Evolutionary conservation across 2,329 filamentous ascomycete genomes (phyloP), one percentile per base, ranked within the genome.

Genomic region (Rhynchosporium graminicola): DNA sequence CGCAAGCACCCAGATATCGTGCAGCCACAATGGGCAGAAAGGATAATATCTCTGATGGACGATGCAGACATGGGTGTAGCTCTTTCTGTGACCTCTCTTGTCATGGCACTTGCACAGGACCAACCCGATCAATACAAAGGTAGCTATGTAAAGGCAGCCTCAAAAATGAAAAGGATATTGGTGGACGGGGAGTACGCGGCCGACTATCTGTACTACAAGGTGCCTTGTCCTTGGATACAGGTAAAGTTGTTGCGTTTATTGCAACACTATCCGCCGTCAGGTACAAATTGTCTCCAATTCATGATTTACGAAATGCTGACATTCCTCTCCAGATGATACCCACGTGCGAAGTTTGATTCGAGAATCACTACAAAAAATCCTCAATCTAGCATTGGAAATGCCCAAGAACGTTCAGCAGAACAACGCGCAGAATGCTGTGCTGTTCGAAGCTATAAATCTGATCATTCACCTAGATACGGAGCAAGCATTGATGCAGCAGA

Each of bases 381-480:
- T 99, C 74, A 92, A 97, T 71, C 82, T 91, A 43, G 94, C 95
- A 1, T 88, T 96, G 81, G 94, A 98, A 73, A 88, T 91, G 74
- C 95, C 92, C 59, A 99, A 98, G 79, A 99, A 99, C 71, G 95
- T 99, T 15, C 95, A 99, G 77, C 95, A 99, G 75, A 99, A 99
- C 77, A 99, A 99, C 74, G 95, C 95, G 0, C 95, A 98, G 74
- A 99, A 99, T 73, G 95, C 95, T 0, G 92, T 99, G 13, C 82
- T 99, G 1, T 99, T 99, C 73, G 95, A 99, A 80, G 96, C 95
- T 29, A 99, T 99, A 76, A 97, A 99, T 74, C 85, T 99, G 50
- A 95, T 97, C 70, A 99, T 99, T 68, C 95, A 99, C 74, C 84
- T 99, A 29, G 95, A 98, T 70, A 97, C 92, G 0, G 95, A 99